Percentiles rank a stretch among this genome's conserved stretches.
Evolutionary conservation across 192 early-diverging fungal species (phyloP).

Genomic region (Chytriomyces hyalinus): DNA sequence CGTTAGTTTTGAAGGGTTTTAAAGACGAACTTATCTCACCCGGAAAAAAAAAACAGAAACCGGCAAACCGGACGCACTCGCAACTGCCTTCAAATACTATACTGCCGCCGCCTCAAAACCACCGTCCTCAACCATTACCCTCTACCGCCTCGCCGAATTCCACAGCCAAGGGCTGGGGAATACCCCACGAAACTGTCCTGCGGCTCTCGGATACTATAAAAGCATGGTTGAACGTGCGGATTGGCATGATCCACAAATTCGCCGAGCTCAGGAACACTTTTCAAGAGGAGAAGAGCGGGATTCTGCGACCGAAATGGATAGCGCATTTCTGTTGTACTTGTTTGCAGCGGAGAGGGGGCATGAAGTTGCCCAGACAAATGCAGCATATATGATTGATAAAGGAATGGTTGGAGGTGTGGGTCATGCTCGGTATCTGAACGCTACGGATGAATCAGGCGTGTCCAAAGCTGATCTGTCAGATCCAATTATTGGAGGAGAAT

Average conservation of each 20-base stretch:
- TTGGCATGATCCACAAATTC: constrained; percentile 63
- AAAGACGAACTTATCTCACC: not conserved
- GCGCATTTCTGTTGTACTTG: constrained; percentile 75
- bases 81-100: constrained; percentile 29
- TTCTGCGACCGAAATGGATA: constrained; percentile 69
- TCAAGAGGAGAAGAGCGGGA: constrained; percentile 1
- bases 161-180: constrained; percentile 56
- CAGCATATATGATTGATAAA: constrained; percentile 85
- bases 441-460: not conserved
- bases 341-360: constrained; percentile 89
- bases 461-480: not conserved
- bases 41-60: constrained; percentile 23
- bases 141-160: constrained; percentile 81
- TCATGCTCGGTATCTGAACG: not conserved
- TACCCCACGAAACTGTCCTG: constrained; percentile 60
- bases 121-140: constrained; percentile 57
- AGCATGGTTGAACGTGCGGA: constrained; percentile 82
- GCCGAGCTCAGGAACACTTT: constrained; percentile 15
- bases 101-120: constrained; percentile 18
- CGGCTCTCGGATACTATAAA: constrained; percentile 67
- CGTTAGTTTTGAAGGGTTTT: constrained; percentile 31
- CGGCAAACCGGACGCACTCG: constrained; percentile 34
- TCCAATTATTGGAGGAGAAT: constrained; percentile 16
- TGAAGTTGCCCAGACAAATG: constrained; percentile 86
- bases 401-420: constrained; percentile 33